Base-by-base conservation (phyloP, 257 asterid species). In the Orobanche coerulescens region DNA sequence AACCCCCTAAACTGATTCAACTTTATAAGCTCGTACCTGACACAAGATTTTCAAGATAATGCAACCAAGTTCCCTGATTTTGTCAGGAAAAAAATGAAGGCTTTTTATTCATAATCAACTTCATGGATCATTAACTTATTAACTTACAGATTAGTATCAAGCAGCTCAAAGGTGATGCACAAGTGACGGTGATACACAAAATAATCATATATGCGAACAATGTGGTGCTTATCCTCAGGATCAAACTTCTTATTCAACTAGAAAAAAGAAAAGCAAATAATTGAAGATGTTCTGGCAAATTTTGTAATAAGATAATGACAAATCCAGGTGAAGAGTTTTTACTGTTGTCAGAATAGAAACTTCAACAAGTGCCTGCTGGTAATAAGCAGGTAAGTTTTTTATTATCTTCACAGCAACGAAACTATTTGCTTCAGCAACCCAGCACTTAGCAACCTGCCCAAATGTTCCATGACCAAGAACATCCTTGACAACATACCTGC, bases 401-500 rank as follows among this genome's bases (percentile, higher is more conserved):
- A 93, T 93, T 75, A 93, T 84, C 80, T 93, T 93, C 31, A 93
- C 95, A 77, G 99, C 99, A 70, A 84, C 82, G 72, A 81, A 84
- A 71, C 84, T 76, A 40, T 80, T 78, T 57, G 82, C 80, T 66
- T 93, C 95, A 12, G 91, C 76, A 68, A 85, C 94, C 99, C 94
- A 89, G 76, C 99, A 93, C 76, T 89, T 93, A 23, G 95, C 99
- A 69, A 93, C 99, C 84, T 93, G 99, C 57, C 99, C 99, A 76
- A 93, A 93, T 55, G 99, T 93, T 65, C 99, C 99, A 44, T 89
- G 99, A 53, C 97, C 99, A 71, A 93, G 96, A 63, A 89, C 80
- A 23, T 86, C 99, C 81, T 93, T 93, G 73, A 85, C 92, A 75
- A 90, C 62, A 63, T 93, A 93, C 80, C 99, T 93, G 84, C 61